phyloP scores from a whole-genome alignment of 164 flowering plant species.

The Euptelea pleiosperma region DNA sequence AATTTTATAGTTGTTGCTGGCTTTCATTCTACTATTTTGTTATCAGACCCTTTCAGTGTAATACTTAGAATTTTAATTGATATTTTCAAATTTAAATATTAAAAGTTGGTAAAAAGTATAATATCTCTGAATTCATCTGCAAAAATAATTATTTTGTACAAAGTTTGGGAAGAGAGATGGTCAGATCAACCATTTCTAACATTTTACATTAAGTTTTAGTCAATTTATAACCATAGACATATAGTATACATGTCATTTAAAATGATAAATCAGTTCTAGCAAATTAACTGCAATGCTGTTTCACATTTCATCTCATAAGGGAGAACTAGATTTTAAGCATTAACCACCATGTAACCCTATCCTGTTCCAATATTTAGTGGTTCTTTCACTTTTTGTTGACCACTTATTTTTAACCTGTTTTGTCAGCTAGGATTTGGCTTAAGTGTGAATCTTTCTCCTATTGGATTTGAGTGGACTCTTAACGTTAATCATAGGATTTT shows the following conservation, averaged over 20 bases:
- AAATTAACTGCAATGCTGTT: neutral
- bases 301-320: neutral
- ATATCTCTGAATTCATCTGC: neutral
- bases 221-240: neutral
- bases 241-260: no score
- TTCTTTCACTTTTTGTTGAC: neutral
- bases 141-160: neutral
- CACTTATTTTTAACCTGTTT: neutral
- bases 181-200: neutral
- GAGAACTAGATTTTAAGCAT: no score
- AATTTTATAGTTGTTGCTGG: conserved; percentile 7
- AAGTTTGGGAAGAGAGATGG: neutral
- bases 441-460: no score
- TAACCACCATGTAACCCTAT: no score
- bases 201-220: neutral
- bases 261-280: neutral
- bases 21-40: neutral
- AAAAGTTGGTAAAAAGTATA: neutral
- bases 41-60: neutral
- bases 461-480: no score
- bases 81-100: neutral
- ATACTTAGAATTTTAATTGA: neutral
- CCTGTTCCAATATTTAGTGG: neutral
- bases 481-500: no score
- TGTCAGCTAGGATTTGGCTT: no score